Percentiles rank a stretch among this genome's conserved stretches.
Evolutionary conservation across 2,329 filamentous ascomycete genomes (phyloP).

Genomic region (Nannizziopsis arthrosporioides): DNA sequence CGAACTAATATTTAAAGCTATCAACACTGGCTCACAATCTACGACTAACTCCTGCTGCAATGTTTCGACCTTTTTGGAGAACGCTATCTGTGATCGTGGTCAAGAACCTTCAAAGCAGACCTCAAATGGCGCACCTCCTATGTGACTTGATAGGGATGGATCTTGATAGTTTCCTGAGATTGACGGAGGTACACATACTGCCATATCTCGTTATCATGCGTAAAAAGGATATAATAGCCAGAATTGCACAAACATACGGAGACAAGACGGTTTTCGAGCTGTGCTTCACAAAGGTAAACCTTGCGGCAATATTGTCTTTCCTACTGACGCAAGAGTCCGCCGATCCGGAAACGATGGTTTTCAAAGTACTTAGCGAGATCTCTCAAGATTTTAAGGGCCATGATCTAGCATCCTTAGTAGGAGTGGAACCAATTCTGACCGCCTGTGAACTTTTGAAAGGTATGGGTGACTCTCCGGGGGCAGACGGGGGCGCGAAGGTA

Average conservation of each 20-base stretch:
- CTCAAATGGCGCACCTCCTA: slow-evolving; percentile 69
- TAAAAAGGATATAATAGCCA: slow-evolving; percentile 64
- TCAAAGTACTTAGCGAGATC: slow-evolving; percentile 55
- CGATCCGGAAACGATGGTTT: slow-evolving; percentile 56
- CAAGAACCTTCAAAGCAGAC: slow-evolving; percentile 66
- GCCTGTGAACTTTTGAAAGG: slow-evolving; percentile 73
- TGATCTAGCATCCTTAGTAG: slow-evolving; percentile 57
- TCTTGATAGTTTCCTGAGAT: slow-evolving; percentile 59
- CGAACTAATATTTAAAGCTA: slow-evolving; percentile 37
- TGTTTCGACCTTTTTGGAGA: slow-evolving; percentile 82
- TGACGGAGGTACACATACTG: slow-evolving; percentile 69
- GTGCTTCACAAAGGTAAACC: slow-evolving; percentile 47
- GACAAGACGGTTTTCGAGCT: slow-evolving; percentile 48
- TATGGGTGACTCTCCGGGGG: slow-evolving; percentile 52
- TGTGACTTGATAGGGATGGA: slow-evolving; percentile 70
- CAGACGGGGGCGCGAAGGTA: slow-evolving; percentile 45
- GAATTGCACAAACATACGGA: slow-evolving; percentile 60
- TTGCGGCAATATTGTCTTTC: slow-evolving; percentile 48
- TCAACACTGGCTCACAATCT: slow-evolving; percentile 58
- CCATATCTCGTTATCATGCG: slow-evolving; percentile 75
- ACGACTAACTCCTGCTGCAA: slow-evolving; percentile 49
- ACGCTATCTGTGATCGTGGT: slow-evolving; percentile 71
- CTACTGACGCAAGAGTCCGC: slow-evolving; percentile 49
- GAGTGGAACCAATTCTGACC: slow-evolving; percentile 61
- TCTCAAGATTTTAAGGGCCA: slow-evolving; percentile 58